Percentiles rank a stretch among this genome's conserved stretches.
Conservation (phyloP, 2,329 filamentous ascomycete species). For the Thielaviopsis euricoi region DNA sequence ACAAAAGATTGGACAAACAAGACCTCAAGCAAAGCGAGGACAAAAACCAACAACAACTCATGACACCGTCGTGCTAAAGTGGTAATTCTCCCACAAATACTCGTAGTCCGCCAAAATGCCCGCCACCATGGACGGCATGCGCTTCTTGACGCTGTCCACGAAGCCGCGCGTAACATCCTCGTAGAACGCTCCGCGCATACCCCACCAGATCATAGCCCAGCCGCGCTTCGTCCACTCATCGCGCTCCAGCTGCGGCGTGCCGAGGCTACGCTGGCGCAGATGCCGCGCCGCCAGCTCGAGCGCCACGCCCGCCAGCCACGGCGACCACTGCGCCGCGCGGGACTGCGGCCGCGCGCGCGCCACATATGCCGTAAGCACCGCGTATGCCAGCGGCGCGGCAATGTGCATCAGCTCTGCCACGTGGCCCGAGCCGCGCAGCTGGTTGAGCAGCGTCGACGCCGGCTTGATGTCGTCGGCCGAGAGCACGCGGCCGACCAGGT, state of each 20-base stretch:
- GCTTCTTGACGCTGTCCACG: slow-evolving; percentile 55
- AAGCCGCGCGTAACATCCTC: slow-evolving; percentile 72
- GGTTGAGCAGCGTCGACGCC: slow-evolving; percentile 70
- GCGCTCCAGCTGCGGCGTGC: slow-evolving; percentile 73
- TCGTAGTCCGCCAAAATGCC: slow-evolving; percentile 91
- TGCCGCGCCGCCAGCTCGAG: slow-evolving; percentile 85
- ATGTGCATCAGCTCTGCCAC: slow-evolving; percentile 86
- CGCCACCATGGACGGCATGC: slow-evolving; percentile 64
- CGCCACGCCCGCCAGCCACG: slow-evolving; percentile 74
- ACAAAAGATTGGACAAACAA: too few relatives aligned
- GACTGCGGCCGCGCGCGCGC: slow-evolving; percentile 8
- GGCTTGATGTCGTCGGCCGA: slow-evolving; percentile 96
- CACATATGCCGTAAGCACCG: slow-evolving; percentile 43
- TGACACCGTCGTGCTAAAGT: slow-evolving; percentile 53
- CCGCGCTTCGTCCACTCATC: slow-evolving; percentile 80
- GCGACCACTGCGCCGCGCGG: slow-evolving; percentile 62
- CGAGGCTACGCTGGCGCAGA: slow-evolving; percentile 53
- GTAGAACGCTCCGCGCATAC: slow-evolving; percentile 92
- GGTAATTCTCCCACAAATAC: slow-evolving; percentile 96
- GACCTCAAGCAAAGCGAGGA: slow-evolving; percentile 1
- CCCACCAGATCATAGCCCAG: slow-evolving; percentile 90
- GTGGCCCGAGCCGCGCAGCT: slow-evolving; percentile 55
- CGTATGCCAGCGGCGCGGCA: slow-evolving; percentile 73
- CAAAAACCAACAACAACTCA: slow-evolving; percentile 11
- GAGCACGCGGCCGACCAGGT: slow-evolving; percentile 76